phyloP scores from a whole-genome alignment of 1,284 basidiomycete species.

The Malassezia furfur region DNA sequence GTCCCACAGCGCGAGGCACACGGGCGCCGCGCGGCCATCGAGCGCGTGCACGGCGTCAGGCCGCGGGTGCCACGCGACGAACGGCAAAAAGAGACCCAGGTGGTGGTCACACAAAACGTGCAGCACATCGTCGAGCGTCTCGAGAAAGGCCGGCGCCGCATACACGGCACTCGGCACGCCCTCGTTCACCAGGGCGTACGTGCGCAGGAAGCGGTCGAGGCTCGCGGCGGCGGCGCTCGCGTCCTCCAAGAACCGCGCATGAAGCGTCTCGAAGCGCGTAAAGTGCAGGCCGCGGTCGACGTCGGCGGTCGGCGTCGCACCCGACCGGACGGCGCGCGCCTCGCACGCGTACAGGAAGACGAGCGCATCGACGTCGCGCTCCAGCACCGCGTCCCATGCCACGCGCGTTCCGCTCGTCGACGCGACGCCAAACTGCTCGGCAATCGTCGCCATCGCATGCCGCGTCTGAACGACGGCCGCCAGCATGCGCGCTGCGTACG shows the following conservation, averaged over 20 bases:
- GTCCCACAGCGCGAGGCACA: conserved; percentile 32
- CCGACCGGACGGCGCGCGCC: not conserved
- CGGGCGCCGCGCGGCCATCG: not conserved
- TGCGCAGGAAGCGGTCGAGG: conserved; percentile 1
- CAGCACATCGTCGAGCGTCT: conserved; percentile 39
- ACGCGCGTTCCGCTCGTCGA: not conserved
- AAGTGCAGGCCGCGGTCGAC: not conserved
- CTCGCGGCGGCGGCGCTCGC: not conserved
- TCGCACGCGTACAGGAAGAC: conserved; percentile 3
- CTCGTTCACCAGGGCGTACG: conserved; percentile 1
- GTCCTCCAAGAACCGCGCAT: conserved; percentile 4
- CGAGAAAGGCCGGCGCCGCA: conserved; percentile 35
- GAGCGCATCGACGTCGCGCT: not conserved
- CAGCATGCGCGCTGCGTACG: not conserved
- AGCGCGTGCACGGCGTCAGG: not conserved
- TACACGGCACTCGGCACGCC: conserved; percentile 5
- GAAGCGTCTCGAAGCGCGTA: conserved; percentile 13
- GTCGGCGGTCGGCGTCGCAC: not conserved
- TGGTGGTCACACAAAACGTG: conserved; percentile 38
- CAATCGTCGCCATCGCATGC: conserved; percentile 2
- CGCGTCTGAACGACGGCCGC: conserved; percentile 3
- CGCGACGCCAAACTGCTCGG: not conserved
- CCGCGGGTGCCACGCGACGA: conserved; percentile 22
- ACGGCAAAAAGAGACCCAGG: conserved; percentile 37
- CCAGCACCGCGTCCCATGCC: not conserved